Conservation (phyloP, 2,329 filamentous ascomycete genomes). For the Penicillium brasilianum region DNA sequence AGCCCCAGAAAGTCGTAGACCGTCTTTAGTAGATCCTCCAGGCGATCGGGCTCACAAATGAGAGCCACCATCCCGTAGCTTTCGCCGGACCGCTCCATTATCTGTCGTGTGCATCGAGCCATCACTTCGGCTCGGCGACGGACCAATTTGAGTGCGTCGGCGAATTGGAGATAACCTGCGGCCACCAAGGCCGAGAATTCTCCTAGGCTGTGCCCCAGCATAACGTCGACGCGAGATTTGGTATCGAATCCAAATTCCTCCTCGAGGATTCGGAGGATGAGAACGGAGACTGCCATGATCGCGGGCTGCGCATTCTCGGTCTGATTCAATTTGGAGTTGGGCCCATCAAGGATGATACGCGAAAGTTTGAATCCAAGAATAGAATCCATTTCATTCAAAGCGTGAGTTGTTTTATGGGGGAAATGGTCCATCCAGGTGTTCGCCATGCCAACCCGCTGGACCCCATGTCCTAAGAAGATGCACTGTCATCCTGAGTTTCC, state of each 20-base stretch:
- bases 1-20: conserved; percentile 81
- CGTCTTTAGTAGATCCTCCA: conserved; percentile 70
- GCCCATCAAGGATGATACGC: conserved; percentile 76
- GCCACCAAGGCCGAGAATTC: conserved; percentile 92
- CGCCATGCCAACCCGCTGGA: conserved; percentile 87
- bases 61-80: conserved; percentile 95
- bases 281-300: conserved; percentile 92
- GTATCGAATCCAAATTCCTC: conserved; percentile 79
- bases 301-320: conserved; percentile 92
- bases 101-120: conserved; percentile 73
- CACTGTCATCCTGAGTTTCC: conserved; percentile 18
- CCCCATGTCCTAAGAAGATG: conserved; percentile 71
- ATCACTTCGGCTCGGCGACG: conserved; percentile 80
- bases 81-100: conserved; percentile 70
- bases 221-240: conserved; percentile 74
- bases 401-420: conserved; percentile 73
- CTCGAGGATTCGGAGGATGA: conserved; percentile 87
- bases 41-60: conserved; percentile 81
- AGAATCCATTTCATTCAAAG: conserved; percentile 84
- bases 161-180: conserved; percentile 77
- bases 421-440: conserved; percentile 86
- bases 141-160: conserved; percentile 78
- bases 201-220: conserved; percentile 86
- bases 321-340: conserved; percentile 74
- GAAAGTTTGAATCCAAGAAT: conserved; percentile 76